Percentiles rank a stretch among this genome's conserved stretches.
phyloP scores from a whole-genome alignment of 129 eudicot species.

The Tagetes patula region DNA sequence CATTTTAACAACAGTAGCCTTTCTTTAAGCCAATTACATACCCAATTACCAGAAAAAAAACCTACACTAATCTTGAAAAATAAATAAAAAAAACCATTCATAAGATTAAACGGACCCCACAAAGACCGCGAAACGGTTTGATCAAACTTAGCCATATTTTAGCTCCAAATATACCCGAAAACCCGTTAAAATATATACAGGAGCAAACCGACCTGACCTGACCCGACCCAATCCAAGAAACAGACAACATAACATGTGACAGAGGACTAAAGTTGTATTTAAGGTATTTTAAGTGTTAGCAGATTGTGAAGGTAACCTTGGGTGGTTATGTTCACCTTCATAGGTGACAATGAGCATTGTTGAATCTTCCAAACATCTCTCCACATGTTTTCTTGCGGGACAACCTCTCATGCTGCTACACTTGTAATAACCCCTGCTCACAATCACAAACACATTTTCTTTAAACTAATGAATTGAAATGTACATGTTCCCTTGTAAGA shows the following conservation, averaged over 20 bases:
- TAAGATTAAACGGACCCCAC: constrained; percentile 24
- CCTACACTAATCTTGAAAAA: constrained; percentile 28
- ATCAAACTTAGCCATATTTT: constrained; percentile 14
- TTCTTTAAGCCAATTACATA: constrained; percentile 11
- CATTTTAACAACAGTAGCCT: constrained; percentile 20
- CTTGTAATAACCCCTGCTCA: constrained; percentile 91
- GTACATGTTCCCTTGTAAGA: neutral
- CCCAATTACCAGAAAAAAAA: neutral
- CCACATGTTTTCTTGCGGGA: constrained; percentile 98
- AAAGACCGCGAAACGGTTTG: neutral
- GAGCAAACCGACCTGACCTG: constrained; percentile 14
- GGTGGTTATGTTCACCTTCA: constrained; percentile 98
- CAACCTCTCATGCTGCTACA: constrained; percentile 99
- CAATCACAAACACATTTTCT: neutral
- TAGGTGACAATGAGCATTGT: constrained; percentile 95
- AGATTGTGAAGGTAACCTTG: constrained; percentile 72
- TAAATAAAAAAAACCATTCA: constrained; percentile 11
- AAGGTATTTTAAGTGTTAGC: constrained; percentile 49
- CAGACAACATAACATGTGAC: constrained; percentile 6
- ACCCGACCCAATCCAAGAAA: constrained; percentile 9
- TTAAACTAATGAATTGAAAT: neutral
- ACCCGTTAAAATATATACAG: constrained; percentile 30
- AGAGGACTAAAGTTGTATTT: constrained; percentile 6
- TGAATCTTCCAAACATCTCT: constrained; percentile 90
- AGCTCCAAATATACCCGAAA: constrained; percentile 29